Conservation (phyloP, 2,329 filamentous ascomycete species). For the Penicillium sp. region DNA sequence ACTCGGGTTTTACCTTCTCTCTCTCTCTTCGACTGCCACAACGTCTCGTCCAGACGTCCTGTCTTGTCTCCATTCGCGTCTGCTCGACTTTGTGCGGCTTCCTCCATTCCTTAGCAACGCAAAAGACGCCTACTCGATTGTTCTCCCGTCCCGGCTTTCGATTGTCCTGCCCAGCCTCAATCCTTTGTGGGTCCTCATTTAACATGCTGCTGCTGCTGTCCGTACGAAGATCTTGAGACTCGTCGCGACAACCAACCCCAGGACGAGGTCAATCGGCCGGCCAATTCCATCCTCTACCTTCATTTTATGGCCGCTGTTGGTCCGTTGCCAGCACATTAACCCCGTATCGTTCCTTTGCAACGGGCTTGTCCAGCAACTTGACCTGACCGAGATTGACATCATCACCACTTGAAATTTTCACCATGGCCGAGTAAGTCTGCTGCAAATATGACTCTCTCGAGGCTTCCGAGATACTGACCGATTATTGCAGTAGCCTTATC, state of each 20-base stretch:
- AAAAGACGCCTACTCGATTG: neutral
- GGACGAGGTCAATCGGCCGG: neutral
- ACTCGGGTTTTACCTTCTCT: neutral
- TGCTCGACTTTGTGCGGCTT: neutral
- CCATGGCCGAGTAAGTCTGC: conserved; percentile 38
- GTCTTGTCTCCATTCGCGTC: neutral
- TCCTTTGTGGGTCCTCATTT: conserved; percentile 3
- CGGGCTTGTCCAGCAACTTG: neutral
- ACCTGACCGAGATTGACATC: neutral
- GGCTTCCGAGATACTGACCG: conserved; percentile 5
- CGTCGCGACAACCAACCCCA: conserved; percentile 6
- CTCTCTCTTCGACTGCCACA: neutral
- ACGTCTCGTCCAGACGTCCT: neutral
- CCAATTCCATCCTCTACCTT: conserved; percentile 17
- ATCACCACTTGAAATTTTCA: conserved; percentile 14
- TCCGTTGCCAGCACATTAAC: neutral
- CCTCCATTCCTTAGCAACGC: neutral
- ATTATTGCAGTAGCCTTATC: conserved; percentile 28
- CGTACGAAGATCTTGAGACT: neutral
- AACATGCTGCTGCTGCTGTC: conserved; percentile 2
- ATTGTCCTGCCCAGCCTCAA: neutral
- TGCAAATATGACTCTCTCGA: conserved; percentile 2
- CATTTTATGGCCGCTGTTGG: neutral
- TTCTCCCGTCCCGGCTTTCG: neutral
- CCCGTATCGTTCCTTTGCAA: neutral